phyloP scores from a whole-genome alignment of 805 yeast species.

The Kuraishia molischiana region DNA sequence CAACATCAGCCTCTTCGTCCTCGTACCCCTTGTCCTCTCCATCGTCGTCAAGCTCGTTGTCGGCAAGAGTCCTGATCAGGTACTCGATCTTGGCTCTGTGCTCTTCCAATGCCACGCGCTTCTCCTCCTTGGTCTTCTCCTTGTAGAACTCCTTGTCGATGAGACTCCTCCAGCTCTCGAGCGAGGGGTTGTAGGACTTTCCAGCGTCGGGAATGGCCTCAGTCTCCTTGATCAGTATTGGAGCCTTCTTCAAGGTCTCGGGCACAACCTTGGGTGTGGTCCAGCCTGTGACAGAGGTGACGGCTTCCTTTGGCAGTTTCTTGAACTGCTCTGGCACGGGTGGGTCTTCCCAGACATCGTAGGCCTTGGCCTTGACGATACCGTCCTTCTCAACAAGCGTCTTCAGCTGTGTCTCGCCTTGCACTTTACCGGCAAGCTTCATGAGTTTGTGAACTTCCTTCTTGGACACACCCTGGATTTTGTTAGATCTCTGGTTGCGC shows the following conservation, averaged over 20 bases:
- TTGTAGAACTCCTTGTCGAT: constrained; percentile 54
- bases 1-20: constrained; percentile 22
- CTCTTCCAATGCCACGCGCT: constrained; percentile 49
- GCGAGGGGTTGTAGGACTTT: constrained; percentile 85
- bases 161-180: constrained; percentile 71
- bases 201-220: constrained; percentile 68
- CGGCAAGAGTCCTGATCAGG: constrained; percentile 53
- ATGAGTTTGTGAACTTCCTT: constrained; percentile 56
- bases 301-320: constrained; percentile 30
- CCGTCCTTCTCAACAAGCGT: constrained; percentile 61
- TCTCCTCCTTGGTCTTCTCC: constrained; percentile 60
- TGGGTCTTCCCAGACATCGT: constrained; percentile 59
- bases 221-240: constrained; percentile 42
- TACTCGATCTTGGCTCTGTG: constrained; percentile 55
- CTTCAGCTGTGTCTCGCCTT: constrained; percentile 39
- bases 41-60: constrained; percentile 39
- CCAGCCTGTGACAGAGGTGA: constrained; percentile 27
- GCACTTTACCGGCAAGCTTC: constrained; percentile 67
- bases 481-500: constrained; percentile 25
- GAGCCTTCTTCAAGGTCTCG: constrained; percentile 37
- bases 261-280: constrained; percentile 48
- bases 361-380: constrained; percentile 34
- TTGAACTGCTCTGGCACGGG: constrained; percentile 12
- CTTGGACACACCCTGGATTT: constrained; percentile 53
- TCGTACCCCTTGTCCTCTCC: constrained; percentile 28